Evolutionary conservation across 306 rosid species (phyloP).

Genomic region (Geum urbanum): DNA sequence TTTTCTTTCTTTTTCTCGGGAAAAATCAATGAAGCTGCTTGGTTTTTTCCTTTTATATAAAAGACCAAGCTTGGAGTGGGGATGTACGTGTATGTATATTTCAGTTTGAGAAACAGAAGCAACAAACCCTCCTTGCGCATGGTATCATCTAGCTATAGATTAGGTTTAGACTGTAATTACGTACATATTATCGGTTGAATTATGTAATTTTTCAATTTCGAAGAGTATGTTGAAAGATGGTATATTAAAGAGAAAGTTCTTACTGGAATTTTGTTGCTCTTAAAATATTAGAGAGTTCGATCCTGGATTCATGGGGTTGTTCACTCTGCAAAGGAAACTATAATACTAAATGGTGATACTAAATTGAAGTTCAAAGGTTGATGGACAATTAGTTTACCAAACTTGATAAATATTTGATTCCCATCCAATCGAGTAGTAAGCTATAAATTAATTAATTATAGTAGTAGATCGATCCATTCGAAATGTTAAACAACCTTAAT

Average conservation of each 20-base stretch:
- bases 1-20: background rate
- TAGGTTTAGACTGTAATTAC: background rate
- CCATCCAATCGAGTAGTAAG: background rate
- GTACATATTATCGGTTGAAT: background rate
- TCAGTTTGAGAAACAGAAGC: background rate
- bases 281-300: background rate
- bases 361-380: background rate
- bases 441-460: background rate
- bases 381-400: background rate
- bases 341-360: too few relatives aligned
- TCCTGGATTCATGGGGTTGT: conserved; percentile 1
- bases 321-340: background rate
- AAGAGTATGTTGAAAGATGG: background rate
- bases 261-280: background rate
- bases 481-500: background rate
- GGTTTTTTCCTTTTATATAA: conserved; percentile 43
- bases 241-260: background rate
- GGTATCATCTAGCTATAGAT: background rate
- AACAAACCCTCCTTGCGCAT: background rate
- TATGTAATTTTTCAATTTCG: background rate
- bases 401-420: background rate
- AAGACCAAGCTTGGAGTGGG: conserved; percentile 34
- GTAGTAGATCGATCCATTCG: background rate
- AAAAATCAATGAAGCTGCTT: conserved; percentile 32
- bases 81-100: background rate